A percentile compares a stretch with the other conserved stretches of the same genome.
Conservation (phyloP, 306 rosid species). For the Sicyos edulis region DNA sequence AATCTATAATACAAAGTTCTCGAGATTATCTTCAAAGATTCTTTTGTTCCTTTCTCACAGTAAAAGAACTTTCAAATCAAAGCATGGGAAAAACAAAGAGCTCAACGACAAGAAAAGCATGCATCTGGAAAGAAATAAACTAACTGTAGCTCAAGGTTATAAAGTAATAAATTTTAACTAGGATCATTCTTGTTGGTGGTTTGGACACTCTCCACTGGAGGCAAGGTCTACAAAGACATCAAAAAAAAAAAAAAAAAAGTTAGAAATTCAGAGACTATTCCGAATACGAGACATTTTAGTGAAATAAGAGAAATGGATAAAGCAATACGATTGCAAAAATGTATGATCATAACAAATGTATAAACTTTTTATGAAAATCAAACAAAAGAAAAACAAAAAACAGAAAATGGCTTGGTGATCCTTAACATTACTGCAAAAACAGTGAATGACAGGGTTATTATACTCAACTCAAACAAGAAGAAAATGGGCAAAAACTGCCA, state of each 20-base stretch:
- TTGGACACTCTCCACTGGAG: slow-evolving; percentile 11
- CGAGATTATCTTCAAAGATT: background rate
- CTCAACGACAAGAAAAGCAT: background rate
- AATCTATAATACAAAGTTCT: background rate
- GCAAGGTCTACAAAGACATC: slow-evolving; percentile 21
- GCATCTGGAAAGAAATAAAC: background rate
- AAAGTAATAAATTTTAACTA: slow-evolving; percentile 2
- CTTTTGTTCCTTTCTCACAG: background rate
- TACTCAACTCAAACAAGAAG: background rate
- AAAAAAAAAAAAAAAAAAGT: no score
- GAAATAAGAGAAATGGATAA: slow-evolving; percentile 5
- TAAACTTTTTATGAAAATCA: background rate
- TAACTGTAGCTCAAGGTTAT: background rate
- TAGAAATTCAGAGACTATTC: slow-evolving; percentile 16
- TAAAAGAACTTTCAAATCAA: background rate
- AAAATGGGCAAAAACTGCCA: background rate
- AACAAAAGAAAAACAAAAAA: background rate
- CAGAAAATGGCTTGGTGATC: background rate
- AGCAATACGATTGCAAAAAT: background rate
- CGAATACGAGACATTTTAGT: background rate
- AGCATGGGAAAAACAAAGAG: background rate
- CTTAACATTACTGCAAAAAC: background rate
- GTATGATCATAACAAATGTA: background rate
- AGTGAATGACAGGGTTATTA: background rate
- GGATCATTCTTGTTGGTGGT: background rate